Conservation (phyloP, 1,284 basidiomycete species). For the Puccinia coronata region DNA sequence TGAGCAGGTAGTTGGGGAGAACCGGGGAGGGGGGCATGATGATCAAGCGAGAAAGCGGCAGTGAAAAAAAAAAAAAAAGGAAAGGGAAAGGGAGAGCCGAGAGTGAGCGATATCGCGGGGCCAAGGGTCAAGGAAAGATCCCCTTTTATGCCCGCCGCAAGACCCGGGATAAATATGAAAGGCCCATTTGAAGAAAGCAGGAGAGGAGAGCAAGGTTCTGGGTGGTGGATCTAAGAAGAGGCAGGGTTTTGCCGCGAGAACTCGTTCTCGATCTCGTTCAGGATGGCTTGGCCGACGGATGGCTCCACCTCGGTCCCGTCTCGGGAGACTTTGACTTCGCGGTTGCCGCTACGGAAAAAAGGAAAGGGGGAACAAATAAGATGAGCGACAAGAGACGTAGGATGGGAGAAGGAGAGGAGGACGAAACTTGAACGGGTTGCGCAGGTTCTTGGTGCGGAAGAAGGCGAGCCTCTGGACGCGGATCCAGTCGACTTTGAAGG, state of each 20-base stretch:
- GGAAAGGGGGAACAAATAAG: neutral
- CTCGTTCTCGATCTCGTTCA: conserved; percentile 15
- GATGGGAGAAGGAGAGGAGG: neutral
- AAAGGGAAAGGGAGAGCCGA: too few species aligned
- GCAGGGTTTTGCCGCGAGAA: neutral
- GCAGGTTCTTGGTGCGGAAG: conserved; percentile 23
- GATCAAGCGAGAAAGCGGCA: too few species aligned
- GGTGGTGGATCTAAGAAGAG: neutral
- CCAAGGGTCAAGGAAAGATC: too few species aligned
- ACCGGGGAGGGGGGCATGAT: too few species aligned
- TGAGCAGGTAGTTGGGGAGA: too few species aligned
- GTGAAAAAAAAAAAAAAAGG: too few species aligned
- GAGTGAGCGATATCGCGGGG: too few species aligned
- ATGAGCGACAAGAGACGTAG: too few species aligned
- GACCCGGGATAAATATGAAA: too few species aligned
- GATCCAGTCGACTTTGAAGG: conserved; percentile 45
- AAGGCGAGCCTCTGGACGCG: conserved; percentile 26
- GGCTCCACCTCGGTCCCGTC: conserved; percentile 52
- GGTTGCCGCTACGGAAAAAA: conserved; percentile 50
- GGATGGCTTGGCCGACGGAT: neutral
- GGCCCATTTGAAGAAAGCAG: too few species aligned
- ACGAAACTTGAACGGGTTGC: conserved; percentile 40
- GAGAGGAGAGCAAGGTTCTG: too few species aligned
- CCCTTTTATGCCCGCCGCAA: too few species aligned
- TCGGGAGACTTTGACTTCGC: conserved; percentile 56